Conservation (phyloP, 1,139 yeast genomes). For the Saccharomyces hybrid region DNA sequence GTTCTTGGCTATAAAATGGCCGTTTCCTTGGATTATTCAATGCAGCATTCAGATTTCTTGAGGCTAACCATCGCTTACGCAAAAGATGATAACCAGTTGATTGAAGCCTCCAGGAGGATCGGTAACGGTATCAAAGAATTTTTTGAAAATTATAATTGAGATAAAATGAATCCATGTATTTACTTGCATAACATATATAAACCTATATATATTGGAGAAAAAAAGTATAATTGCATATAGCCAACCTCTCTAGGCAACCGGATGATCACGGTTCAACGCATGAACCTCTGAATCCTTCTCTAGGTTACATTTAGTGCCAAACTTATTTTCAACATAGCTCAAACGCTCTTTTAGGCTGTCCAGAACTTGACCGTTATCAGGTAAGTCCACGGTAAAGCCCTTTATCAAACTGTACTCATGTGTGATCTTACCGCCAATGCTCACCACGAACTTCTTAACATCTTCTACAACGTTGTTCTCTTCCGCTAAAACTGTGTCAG, state of each 20-base stretch:
- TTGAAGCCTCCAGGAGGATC: constrained; percentile 45
- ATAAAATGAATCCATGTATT: background rate
- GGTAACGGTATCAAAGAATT: constrained; percentile 42
- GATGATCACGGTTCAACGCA: constrained; percentile 4
- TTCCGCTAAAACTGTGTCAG: background rate
- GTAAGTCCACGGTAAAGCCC: constrained; percentile 36
- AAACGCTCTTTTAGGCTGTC: constrained; percentile 19
- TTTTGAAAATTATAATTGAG: constrained; percentile 21
- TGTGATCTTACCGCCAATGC: constrained; percentile 35
- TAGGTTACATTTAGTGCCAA: constrained; percentile 11
- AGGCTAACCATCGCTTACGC: constrained; percentile 53
- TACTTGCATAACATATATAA: background rate
- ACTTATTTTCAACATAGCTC: constrained; percentile 22
- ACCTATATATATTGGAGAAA: too few species aligned
- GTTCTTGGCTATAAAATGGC: constrained; percentile 49
- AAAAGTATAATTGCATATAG: background rate
- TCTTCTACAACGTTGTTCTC: constrained; percentile 4
- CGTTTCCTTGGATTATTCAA: constrained; percentile 33
- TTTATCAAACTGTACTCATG: constrained; percentile 37
- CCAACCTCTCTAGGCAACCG: background rate
- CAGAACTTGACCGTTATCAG: constrained; percentile 19
- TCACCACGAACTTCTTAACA: constrained; percentile 21
- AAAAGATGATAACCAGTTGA: constrained; percentile 38
- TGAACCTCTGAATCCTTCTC: constrained; percentile 22
- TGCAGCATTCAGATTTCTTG: constrained; percentile 37